A percentile compares a stretch with the other conserved stretches of the same genome.
Evolutionary conservation across 306 rosid species (phyloP).

Genomic region (Luffa aegyptiaca): DNA sequence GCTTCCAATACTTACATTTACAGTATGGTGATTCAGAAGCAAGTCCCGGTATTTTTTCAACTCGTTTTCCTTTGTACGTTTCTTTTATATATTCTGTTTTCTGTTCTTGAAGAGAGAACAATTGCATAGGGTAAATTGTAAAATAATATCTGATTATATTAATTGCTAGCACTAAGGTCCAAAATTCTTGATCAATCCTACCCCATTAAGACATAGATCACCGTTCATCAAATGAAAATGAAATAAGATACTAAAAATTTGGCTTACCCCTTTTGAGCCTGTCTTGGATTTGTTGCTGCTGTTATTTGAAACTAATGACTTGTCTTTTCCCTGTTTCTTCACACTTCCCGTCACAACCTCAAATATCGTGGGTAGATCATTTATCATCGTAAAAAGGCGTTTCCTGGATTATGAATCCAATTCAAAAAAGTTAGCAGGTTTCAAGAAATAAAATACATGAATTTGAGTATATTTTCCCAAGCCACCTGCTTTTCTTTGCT

Average conservation of each 20-base stretch:
- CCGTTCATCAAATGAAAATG: background rate
- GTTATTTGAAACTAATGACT: constrained; percentile 39
- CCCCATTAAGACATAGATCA: background rate
- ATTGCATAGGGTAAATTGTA: background rate
- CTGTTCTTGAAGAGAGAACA: background rate
- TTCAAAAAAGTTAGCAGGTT: background rate
- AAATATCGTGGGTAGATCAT: constrained; percentile 11
- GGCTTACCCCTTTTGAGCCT: constrained; percentile 53
- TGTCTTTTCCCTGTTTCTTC: constrained; percentile 34
- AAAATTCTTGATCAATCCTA: background rate
- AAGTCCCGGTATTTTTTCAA: background rate
- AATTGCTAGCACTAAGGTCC: background rate
- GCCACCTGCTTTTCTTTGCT: background rate
- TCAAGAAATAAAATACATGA: background rate
- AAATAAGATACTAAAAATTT: background rate
- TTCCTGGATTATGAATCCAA: constrained; percentile 24
- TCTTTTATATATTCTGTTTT: background rate
- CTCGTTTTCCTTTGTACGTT: background rate
- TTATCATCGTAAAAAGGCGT: constrained; percentile 13
- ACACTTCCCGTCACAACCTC: constrained; percentile 17
- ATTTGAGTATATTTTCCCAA: background rate
- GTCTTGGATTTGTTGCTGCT: constrained; percentile 55
- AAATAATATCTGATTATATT: background rate
- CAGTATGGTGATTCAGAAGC: background rate
- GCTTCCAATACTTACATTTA: background rate